A percentile compares a stretch with the other conserved stretches of the same genome.
Conservation (phyloP, 441 rosid genomes). For the Dalechampia spathulata region DNA sequence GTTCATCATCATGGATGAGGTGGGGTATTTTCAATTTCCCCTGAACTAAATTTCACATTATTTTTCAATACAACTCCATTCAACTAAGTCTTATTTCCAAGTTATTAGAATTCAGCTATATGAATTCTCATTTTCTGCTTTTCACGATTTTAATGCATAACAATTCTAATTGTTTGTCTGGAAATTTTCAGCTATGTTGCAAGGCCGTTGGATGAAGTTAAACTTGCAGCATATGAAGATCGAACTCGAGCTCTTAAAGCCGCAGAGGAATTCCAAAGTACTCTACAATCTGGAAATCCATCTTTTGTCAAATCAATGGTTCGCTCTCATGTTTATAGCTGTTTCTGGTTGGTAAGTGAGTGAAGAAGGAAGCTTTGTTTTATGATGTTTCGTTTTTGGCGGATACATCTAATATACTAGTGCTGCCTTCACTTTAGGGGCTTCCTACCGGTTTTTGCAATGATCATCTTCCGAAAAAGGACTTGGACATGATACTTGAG, state of each 20-base stretch:
- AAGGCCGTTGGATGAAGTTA: slow-evolving; percentile 44
- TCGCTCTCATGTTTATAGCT: slow-evolving; percentile 64
- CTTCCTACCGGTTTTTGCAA: slow-evolving; percentile 47
- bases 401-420: background rate
- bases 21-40: background rate
- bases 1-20: slow-evolving; percentile 35
- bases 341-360: slow-evolving; percentile 61
- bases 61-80: background rate
- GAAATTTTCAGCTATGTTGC: slow-evolving; percentile 38
- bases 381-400: background rate
- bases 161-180: too few relatives aligned
- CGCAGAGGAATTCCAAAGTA: slow-evolving; percentile 39
- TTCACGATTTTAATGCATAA: too few relatives aligned
- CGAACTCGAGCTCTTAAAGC: slow-evolving; percentile 25
- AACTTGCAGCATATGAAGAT: slow-evolving; percentile 43
- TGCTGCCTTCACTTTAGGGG: slow-evolving; percentile 25
- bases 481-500: slow-evolving; percentile 30
- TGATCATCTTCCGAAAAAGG: slow-evolving; percentile 33
- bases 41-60: background rate
- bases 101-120: too few relatives aligned
- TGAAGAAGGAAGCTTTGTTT: background rate
- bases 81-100: background rate
- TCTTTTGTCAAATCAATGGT: slow-evolving; percentile 59
- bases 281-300: slow-evolving; percentile 35
- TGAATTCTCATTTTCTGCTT: too few relatives aligned